Evolutionary conservation across 257 asterid species (phyloP).

Genomic region (Capsicum baccatum): DNA sequence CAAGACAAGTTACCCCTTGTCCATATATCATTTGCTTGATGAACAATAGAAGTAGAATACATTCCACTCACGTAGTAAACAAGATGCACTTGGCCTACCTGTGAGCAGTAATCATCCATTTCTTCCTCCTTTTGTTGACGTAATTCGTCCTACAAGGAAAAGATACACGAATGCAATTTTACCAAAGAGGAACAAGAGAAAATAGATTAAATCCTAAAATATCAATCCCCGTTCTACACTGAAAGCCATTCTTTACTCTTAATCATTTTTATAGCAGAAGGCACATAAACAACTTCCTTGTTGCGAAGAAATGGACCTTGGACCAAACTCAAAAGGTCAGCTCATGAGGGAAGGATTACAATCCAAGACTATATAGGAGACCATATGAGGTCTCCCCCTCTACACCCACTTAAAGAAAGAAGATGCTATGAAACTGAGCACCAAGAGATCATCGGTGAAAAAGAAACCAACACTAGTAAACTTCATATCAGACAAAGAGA

Average conservation of each 20-base stretch:
- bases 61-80: background rate
- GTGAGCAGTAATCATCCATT: conserved; percentile 98
- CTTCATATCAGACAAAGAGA: conserved; percentile 26
- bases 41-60: background rate
- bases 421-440: background rate
- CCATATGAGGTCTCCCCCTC: conserved; percentile 16
- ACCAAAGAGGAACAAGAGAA: background rate
- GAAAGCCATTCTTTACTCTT: background rate
- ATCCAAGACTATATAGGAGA: background rate
- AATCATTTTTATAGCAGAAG: background rate
- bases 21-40: background rate
- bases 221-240: background rate
- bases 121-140: conserved; percentile 95
- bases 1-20: background rate
- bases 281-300: background rate
- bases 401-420: background rate
- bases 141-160: conserved; percentile 70
- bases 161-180: conserved; percentile 7
- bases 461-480: conserved; percentile 8
- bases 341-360: background rate
- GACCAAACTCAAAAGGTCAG: background rate
- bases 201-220: background rate
- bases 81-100: conserved; percentile 55
- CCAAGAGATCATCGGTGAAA: conserved; percentile 15
- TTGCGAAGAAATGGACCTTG: background rate